Percentiles rank a stretch among this genome's conserved stretches.
Evolutionary conservation across 2,329 filamentous ascomycete species (phyloP).

Genomic region (Scytalidium sp.): DNA sequence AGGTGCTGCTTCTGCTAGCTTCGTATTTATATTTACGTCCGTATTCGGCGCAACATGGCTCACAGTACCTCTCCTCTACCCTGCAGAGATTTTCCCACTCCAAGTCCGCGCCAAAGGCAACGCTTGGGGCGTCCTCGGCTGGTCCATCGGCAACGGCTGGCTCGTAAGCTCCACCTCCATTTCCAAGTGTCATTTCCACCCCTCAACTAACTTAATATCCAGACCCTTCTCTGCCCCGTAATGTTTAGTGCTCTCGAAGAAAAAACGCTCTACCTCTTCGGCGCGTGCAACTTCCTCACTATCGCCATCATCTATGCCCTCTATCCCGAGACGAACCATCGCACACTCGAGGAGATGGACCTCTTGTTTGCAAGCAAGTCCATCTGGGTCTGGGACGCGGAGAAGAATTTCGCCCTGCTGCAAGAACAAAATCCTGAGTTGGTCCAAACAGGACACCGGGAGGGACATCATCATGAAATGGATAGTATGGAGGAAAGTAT

Average conservation of each 20-base stretch:
- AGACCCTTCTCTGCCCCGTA: conserved; percentile 22
- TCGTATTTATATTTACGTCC: conserved; percentile 68
- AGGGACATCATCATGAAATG: too few relatives aligned
- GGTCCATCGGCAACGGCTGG: conserved; percentile 74
- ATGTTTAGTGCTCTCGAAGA: conserved; percentile 24
- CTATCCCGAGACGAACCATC: conserved; percentile 22
- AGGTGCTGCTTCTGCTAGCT: conserved; percentile 63
- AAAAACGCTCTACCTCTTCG: conserved; percentile 29
- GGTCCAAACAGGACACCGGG: too few relatives aligned
- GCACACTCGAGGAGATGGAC: conserved; percentile 22
- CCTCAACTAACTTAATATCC: too few relatives aligned
- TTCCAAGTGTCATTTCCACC: too few relatives aligned
- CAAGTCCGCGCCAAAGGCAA: conserved; percentile 72
- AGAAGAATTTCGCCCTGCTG: conserved; percentile 10
- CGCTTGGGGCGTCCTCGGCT: conserved; percentile 72
- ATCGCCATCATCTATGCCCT: conserved; percentile 23
- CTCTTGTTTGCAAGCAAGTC: conserved; percentile 25
- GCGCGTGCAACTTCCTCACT: conserved; percentile 21
- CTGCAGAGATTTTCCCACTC: conserved; percentile 71
- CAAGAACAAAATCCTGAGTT: too few relatives aligned
- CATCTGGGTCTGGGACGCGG: conserved; percentile 20
- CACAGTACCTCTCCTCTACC: conserved; percentile 61
- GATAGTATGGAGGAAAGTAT: too few relatives aligned
- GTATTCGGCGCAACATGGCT: conserved; percentile 54
- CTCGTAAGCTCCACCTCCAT: conserved; percentile 33